Conservation (phyloP, 164 flowering plant genomes). For the Hamamelis virginiana region DNA sequence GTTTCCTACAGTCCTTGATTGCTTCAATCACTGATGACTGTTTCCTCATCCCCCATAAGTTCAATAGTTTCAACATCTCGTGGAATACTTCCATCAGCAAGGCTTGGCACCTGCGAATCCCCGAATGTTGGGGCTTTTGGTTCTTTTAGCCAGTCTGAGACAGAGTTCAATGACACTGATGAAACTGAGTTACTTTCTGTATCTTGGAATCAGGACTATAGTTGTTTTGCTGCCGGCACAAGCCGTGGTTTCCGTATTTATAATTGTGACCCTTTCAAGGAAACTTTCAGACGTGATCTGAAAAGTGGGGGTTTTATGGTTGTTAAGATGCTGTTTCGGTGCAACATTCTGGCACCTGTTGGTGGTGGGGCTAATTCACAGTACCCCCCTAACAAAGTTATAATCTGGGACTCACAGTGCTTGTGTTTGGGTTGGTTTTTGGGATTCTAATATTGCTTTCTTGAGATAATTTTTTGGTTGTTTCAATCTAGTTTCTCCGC, state of each 20-base stretch:
- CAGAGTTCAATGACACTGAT: conserved; percentile 21
- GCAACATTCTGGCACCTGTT: conserved; percentile 48
- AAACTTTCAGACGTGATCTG: conserved; percentile 42
- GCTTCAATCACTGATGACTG: conserved; percentile 10
- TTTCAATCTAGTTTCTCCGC: no score
- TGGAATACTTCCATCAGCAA: conserved; percentile 10
- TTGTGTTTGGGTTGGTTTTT: no score
- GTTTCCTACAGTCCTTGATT: neutral
- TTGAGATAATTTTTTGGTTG: no score
- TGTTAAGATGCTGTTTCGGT: conserved; percentile 54
- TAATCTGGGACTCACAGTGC: conserved; percentile 66
- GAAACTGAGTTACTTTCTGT: conserved; percentile 31
- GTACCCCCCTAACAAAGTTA: conserved; percentile 47
- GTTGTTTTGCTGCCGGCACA: conserved; percentile 49
- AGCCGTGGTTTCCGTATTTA: conserved; percentile 40
- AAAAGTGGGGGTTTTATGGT: conserved; percentile 41
- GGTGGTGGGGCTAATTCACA: conserved; percentile 39
- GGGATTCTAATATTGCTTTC: no score
- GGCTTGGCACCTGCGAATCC: conserved; percentile 15
- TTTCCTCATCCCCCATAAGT: conserved; percentile 21
- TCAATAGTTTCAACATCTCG: conserved; percentile 29
- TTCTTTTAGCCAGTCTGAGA: conserved; percentile 18
- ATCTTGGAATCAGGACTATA: conserved; percentile 46
- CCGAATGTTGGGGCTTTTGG: conserved; percentile 22
- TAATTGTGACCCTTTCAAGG: conserved; percentile 42